Evolutionary conservation across 805 yeast genomes (phyloP), one percentile per base, ranked within the genome.

Genomic region (Wickerhamiella azyma): DNA sequence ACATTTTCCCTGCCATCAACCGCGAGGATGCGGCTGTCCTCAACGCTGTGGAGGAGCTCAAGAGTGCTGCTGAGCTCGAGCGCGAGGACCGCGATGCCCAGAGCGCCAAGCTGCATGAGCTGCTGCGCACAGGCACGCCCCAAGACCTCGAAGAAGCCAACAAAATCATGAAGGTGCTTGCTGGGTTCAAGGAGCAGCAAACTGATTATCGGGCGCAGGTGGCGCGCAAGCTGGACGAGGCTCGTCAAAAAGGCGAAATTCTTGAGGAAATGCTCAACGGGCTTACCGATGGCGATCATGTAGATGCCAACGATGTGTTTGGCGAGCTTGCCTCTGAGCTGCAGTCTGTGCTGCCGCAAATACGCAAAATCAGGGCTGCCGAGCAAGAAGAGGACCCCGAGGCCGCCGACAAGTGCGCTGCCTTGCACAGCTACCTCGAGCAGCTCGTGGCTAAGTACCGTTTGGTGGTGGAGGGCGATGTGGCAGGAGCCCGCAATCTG

Each of bases 101-200:
- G 59, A 75, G 84, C 52, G 97, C 98, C 14, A 92, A 92, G 66
- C 73, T 92, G 53, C 98, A 92, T 65, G 98, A 92, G 63, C 72
- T 92, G 51, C 83, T 92, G 51, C 79, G 97, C 65, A 75, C 96
- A 56, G 98, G 97, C 37, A 81, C 84, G 62, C 97, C 98, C 6
- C 83, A 80, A 52, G 99, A 92, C 65, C 74, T 92, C 59, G 84
- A 81, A 56, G 98, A 92, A 64, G 99, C 99, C 38, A 92, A 92
- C 64, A 85, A 83, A 55, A 72, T 92, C 63, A 92, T 92, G 98
- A 86, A 89, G 62, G 77, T 92, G 54, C 86, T 92, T 96, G 94
- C 97, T 5, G 99, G 99, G 5, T 92, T 85, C 69, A 85, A 83
- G 57, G 95, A 86, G 60, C 76, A 78, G 50, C 67, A 73, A 50